These are phyloP conservation scores for Ascochyta lentis DNA, from an alignment of 2,329 filamentous ascomycete genomes.

Conservation along the genomic window DNA sequence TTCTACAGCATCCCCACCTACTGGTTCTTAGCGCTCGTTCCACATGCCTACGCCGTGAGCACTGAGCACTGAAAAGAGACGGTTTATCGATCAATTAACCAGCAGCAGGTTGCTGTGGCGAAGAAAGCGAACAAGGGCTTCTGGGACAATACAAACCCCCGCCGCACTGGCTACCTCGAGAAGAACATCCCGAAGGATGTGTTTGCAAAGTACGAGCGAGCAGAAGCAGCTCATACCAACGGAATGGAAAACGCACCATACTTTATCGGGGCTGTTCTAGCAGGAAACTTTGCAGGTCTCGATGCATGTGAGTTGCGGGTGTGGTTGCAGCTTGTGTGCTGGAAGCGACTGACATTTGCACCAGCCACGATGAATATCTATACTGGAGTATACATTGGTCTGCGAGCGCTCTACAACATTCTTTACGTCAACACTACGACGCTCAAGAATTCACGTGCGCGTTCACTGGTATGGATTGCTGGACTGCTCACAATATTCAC, in stretches of 20 bases:
- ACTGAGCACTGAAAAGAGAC: background rate
- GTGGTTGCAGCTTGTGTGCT: background rate
- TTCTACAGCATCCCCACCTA: slow-evolving; percentile 35
- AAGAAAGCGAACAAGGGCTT: slow-evolving; percentile 33
- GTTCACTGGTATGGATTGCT: slow-evolving; percentile 24
- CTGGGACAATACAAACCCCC: slow-evolving; percentile 54
- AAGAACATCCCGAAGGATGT: slow-evolving; percentile 39
- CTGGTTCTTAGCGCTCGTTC: slow-evolving; percentile 30
- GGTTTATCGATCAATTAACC: background rate
- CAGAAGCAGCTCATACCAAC: slow-evolving; percentile 55
- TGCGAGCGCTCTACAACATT: slow-evolving; percentile 29
- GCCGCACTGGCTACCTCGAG: slow-evolving; percentile 33
- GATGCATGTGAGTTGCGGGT: slow-evolving; percentile 18
- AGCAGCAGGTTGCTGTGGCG: background rate
- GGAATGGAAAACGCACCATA: slow-evolving; percentile 55
- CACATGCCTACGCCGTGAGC: slow-evolving; percentile 32
- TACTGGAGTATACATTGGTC: slow-evolving; percentile 21
- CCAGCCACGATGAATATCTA: slow-evolving; percentile 32
- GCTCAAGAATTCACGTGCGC: slow-evolving; percentile 24
- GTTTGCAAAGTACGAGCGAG: slow-evolving; percentile 52
- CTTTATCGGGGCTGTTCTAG: slow-evolving; percentile 53
- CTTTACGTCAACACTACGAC: slow-evolving; percentile 31
- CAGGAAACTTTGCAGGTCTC: slow-evolving; percentile 49
- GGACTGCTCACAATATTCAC: slow-evolving; percentile 19
- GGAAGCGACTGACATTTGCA: background rate